Evolutionary conservation across 768 basidiomycete genomes (phyloP).

Genomic region (Lactifluus subvellereus): DNA sequence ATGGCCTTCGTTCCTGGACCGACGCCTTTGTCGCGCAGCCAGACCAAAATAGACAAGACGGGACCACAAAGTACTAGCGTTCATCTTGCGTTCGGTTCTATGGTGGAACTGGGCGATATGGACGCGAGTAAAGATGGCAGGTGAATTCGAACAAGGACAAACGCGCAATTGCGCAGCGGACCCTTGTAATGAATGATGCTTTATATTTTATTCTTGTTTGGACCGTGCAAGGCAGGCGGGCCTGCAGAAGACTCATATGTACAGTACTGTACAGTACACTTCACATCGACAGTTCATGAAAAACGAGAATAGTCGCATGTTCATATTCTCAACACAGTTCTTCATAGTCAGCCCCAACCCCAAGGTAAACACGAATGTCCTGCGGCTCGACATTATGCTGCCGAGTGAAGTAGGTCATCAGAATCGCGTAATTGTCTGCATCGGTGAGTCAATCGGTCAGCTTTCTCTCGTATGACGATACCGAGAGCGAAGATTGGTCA

Average conservation of each 20-base stretch:
- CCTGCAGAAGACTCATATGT: background rate
- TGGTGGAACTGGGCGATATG: background rate
- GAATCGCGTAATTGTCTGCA: constrained; percentile 64
- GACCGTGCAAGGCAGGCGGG: background rate
- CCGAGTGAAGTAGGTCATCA: constrained; percentile 60
- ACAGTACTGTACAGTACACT: background rate
- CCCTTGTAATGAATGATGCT: background rate
- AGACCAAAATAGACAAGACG: background rate
- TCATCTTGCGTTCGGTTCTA: background rate
- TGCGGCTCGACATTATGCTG: constrained; percentile 43
- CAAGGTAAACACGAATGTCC: constrained; percentile 63
- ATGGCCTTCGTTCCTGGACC: background rate
- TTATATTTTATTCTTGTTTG: background rate
- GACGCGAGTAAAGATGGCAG: background rate
- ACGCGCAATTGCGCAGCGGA: background rate
- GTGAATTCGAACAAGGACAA: background rate
- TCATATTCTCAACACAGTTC: constrained; percentile 45
- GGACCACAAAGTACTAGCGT: background rate
- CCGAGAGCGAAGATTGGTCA: too few relatives aligned
- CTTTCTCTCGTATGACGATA: background rate
- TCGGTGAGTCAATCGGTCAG: background rate
- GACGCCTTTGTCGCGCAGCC: background rate
- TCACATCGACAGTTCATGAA: background rate
- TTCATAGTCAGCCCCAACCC: constrained; percentile 69
- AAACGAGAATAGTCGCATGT: background rate